Conservation (phyloP, 2,329 filamentous ascomycete genomes). For the Claviceps capensis region DNA sequence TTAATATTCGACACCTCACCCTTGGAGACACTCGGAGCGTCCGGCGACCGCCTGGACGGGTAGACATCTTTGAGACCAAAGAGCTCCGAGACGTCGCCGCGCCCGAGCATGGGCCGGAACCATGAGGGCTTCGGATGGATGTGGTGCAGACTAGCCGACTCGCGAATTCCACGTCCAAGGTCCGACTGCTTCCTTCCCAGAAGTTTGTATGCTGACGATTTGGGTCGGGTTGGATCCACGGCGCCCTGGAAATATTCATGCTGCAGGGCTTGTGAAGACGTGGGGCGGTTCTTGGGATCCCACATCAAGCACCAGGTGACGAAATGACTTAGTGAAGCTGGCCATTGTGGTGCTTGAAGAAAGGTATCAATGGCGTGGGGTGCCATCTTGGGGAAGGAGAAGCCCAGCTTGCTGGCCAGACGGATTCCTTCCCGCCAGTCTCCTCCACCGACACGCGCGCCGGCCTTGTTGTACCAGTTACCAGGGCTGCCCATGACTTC, state of each 20-base stretch:
- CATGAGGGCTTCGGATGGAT: conserved; percentile 79
- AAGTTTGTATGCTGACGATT: conserved; percentile 72
- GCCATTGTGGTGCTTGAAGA: conserved; percentile 83
- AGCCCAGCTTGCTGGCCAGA: conserved; percentile 88
- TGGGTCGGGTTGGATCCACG: conserved; percentile 81
- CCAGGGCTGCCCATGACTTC: conserved; percentile 99
- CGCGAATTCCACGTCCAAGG: conserved; percentile 53
- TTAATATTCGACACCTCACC: conserved; percentile 24
- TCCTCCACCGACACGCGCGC: conserved; percentile 75
- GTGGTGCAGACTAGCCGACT: conserved; percentile 38
- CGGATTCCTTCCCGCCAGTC: conserved; percentile 94
- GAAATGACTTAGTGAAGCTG: conserved; percentile 72
- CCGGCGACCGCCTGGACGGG: conserved; percentile 30
- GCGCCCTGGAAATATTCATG: conserved; percentile 94
- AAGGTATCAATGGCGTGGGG: conserved; percentile 94
- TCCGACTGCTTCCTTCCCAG: conserved; percentile 86
- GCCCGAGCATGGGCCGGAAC: conserved; percentile 88
- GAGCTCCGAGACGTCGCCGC: conserved; percentile 54
- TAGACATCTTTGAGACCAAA: conserved; percentile 31
- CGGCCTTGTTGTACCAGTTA: conserved; percentile 92
- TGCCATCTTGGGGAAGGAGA: conserved; percentile 99
- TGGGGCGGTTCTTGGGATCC: conserved; percentile 87
- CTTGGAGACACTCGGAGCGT: conserved; percentile 24
- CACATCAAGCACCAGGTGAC: conserved; percentile 99
- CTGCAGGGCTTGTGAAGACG: conserved; percentile 81